Percentiles rank a stretch among this genome's conserved stretches.
Evolutionary conservation across 176 grass and related monocot species (phyloP).

Genomic region (Bromus sterilis): DNA sequence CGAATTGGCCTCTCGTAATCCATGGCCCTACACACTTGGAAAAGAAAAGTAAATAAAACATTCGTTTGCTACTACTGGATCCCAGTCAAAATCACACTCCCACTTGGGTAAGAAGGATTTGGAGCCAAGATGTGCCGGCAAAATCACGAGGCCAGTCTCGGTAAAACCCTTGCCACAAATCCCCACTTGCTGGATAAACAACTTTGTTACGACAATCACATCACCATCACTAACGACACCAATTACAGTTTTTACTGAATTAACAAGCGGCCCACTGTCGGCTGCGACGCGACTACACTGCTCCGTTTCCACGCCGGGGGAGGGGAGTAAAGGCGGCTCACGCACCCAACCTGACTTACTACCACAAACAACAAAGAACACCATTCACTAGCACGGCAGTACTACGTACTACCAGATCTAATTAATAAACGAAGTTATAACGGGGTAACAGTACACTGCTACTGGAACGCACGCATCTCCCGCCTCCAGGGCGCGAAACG

Average conservation of each 20-base stretch:
- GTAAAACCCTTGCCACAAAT: too few relatives aligned
- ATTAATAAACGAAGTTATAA: slow-evolving; percentile 18
- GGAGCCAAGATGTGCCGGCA: not conserved
- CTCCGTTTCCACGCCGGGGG: slow-evolving; percentile 14
- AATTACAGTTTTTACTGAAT: not conserved
- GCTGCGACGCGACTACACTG: not conserved
- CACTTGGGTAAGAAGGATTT: not conserved
- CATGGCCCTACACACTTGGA: not conserved
- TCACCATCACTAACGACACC: not conserved
- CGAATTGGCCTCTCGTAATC: not conserved
- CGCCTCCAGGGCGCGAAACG: slow-evolving; percentile 20
- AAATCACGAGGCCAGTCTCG: too few relatives aligned
- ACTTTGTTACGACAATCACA: too few relatives aligned
- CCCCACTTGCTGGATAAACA: too few relatives aligned
- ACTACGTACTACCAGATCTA: not conserved
- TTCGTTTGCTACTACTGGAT: not conserved
- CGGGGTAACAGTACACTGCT: not conserved
- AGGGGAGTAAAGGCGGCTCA: slow-evolving; percentile 25
- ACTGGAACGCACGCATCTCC: not conserved
- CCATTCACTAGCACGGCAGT: not conserved
- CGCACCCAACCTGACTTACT: too few relatives aligned
- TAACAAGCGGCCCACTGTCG: not conserved
- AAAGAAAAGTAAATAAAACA: not conserved
- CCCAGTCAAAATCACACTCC: not conserved
- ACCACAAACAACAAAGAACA: slow-evolving; percentile 5